Base-by-base conservation (phyloP, 2,329 filamentous ascomycete genomes). In the Canariomyces notabilis region DNA sequence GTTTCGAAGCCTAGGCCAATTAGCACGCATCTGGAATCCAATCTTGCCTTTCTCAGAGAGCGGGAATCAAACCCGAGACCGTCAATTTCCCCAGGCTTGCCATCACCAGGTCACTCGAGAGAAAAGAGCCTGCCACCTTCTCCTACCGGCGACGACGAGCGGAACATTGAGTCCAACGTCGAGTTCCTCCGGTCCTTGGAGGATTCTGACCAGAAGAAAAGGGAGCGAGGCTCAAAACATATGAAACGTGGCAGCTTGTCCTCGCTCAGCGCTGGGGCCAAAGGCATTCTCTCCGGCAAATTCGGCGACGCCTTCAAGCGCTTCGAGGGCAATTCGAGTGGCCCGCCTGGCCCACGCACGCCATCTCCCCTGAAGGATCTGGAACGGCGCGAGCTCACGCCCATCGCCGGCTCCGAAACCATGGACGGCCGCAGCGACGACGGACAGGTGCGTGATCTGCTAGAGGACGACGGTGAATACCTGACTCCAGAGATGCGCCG, bases 281-380 rank as follows among this genome's bases (percentile, higher is more conserved):
- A 93, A 65, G 87, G 81, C 47, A 80, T 95, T 31, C 73, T 96
- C n/a, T 84, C 83, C 5, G 87, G 89, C 19, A 89, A 85, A 57
- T 96, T 97, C 63, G 89, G 90, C 1, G 90, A 96, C 59, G 90
- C 91, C 3, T 96, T 97, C 69, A 89, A 91, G 60, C 79, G 86
- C 5, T 97, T 97, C 57, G 93, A 98, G 19, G 77, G 72, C 49
- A 66, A 60, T 58, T 53, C 36, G 50, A 56, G 57, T 47, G 61
- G 39, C 18, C 52, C 55, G 9, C 59, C 57, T 14, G 62, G 56
- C n/a, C 60, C 57, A 6, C 67, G 72, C 29, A 71, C 72, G 12
- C 70, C 74, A 1, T 77, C 75, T 5, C 75, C 74, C 4, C 64
- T 71, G 20, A 74, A 73, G 56, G 72, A 72, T 43, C 58, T 65